Evolutionary conservation across 2,329 filamentous ascomycete species (phyloP).

Genomic region (Xylariaceae sp.): DNA sequence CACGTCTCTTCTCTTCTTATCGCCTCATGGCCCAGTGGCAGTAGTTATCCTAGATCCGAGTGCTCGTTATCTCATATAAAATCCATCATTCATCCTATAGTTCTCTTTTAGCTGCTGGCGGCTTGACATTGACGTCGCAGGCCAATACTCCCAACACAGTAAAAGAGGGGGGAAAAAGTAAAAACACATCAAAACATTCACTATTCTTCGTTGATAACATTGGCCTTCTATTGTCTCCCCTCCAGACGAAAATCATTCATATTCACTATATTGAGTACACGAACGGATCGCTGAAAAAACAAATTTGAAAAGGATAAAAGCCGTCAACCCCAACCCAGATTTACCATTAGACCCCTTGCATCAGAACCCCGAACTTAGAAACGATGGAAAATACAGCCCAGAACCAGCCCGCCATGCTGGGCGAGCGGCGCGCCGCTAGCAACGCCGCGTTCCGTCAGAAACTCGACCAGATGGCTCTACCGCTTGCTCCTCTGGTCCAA

Average conservation of each 20-base stretch:
- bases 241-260: constrained; percentile 3
- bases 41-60: constrained; percentile 28
- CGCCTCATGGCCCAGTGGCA: constrained; percentile 23
- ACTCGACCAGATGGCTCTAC: constrained; percentile 62
- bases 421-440: constrained; percentile 38
- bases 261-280: neutral
- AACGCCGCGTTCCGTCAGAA: constrained; percentile 58
- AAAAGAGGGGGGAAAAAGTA: constrained; percentile 3
- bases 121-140: constrained; percentile 27
- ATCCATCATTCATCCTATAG: neutral
- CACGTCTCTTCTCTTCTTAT: constrained; percentile 15
- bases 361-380: neutral
- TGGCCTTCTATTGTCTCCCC: constrained; percentile 17
- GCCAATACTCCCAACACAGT: constrained; percentile 13
- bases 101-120: constrained; percentile 29
- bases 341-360: no score
- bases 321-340: neutral
- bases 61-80: constrained; percentile 27
- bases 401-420: constrained; percentile 26
- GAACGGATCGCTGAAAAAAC: neutral
- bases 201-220: constrained; percentile 4
- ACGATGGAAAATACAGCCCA: constrained; percentile 26
- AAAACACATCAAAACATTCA: constrained; percentile 5
- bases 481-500: constrained; percentile 65
- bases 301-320: no score